Percentiles rank a stretch among this genome's conserved stretches.
Conservation (phyloP, 2,329 filamentous ascomycete species). For the Penicillium verrucosum region DNA sequence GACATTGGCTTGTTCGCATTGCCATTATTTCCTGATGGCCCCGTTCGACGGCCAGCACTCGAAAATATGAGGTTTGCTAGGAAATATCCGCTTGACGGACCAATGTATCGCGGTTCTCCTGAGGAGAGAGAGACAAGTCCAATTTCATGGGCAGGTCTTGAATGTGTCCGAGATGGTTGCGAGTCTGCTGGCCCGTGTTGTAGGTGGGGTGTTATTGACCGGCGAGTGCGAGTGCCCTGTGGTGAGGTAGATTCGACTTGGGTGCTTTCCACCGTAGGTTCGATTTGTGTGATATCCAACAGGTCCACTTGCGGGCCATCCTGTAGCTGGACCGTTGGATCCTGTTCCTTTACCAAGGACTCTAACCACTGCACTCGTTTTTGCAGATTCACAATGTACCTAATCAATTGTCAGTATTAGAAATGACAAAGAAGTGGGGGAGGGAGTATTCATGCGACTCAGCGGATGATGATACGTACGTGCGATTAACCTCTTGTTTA, state of each 20-base stretch:
- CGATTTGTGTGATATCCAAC: slow-evolving; percentile 2
- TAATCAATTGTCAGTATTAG: slow-evolving; percentile 10
- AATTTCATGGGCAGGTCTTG: slow-evolving; percentile 49
- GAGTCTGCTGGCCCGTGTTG: neutral
- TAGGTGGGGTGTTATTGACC: neutral
- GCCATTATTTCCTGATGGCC: slow-evolving; percentile 3
- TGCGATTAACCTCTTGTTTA: slow-evolving; percentile 45
- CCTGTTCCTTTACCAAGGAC: slow-evolving; percentile 42
- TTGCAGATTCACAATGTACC: slow-evolving; percentile 41
- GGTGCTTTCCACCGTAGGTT: neutral
- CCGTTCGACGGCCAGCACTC: slow-evolving; percentile 30
- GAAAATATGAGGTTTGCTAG: slow-evolving; percentile 51
- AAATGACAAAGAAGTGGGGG: neutral
- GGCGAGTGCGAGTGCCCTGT: neutral
- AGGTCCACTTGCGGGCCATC: slow-evolving; percentile 16
- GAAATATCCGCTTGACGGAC: slow-evolving; percentile 56
- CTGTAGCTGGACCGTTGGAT: slow-evolving; percentile 45
- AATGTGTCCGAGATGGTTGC: slow-evolving; percentile 10
- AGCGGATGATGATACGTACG: slow-evolving; percentile 24
- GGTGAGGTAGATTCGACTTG: neutral
- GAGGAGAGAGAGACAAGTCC: slow-evolving; percentile 52
- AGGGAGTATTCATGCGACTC: neutral
- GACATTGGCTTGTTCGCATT: slow-evolving; percentile 14
- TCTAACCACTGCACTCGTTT: slow-evolving; percentile 49
- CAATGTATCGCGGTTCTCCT: slow-evolving; percentile 51